These are phyloP conservation scores for Beauveria medogensis DNA, from an alignment of 2,329 filamentous ascomycete species.

Conservation along the genomic window DNA sequence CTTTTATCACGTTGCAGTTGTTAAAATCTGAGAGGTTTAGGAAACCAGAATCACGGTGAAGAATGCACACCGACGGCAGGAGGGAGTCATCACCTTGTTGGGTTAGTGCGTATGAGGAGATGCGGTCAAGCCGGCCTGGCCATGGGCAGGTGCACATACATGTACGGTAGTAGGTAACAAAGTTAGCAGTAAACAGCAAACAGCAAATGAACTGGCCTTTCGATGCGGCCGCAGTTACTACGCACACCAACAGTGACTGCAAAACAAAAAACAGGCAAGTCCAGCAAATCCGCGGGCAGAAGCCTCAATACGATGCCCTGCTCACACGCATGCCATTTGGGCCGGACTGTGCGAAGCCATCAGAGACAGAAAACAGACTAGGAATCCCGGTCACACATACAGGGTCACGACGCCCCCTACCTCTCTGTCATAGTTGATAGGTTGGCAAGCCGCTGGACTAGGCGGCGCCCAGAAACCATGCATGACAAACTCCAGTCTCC, in stretches of 20 bases:
- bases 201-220: neutral
- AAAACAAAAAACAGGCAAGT: neutral
- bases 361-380: slow-evolving; percentile 1
- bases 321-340: neutral
- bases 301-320: neutral
- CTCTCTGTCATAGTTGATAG: neutral
- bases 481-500: neutral
- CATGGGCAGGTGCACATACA: slow-evolving; percentile 2
- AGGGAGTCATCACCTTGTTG: neutral
- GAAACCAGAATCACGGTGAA: neutral
- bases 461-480: neutral
- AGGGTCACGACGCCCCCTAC: neutral
- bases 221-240: neutral
- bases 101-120: neutral
- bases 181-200: neutral
- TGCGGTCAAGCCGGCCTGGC: slow-evolving; percentile 9
- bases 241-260: neutral
- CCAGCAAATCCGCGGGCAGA: neutral
- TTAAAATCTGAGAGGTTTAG: neutral
- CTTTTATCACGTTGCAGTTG: neutral
- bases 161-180: neutral
- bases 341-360: neutral
- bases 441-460: neutral
- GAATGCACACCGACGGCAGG: neutral
- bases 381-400: neutral